phyloP scores from a whole-genome alignment of 495 filamentous ascomycete species.

The Jackrogersella multiformis region DNA sequence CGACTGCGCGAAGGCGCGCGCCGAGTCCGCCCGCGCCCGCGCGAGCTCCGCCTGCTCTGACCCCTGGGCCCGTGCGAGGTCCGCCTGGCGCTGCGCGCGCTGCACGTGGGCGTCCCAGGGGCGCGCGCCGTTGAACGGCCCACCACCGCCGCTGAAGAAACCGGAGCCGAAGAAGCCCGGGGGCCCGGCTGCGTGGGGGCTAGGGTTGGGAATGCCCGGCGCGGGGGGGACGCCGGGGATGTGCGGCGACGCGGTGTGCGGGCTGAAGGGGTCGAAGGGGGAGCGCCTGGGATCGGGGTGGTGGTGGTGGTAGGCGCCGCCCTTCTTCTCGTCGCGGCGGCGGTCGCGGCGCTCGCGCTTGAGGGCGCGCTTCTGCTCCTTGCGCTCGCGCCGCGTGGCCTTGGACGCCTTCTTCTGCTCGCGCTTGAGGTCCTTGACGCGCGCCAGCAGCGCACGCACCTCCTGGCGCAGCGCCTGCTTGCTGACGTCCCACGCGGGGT shows the following conservation, averaged over 20 bases:
- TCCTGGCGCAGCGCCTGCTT: slow-evolving; percentile 49
- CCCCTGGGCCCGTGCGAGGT: background rate
- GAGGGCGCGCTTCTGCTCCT: slow-evolving; percentile 39
- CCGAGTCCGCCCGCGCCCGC: background rate
- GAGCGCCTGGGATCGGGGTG: slow-evolving; percentile 39
- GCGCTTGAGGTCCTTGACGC: slow-evolving; percentile 54
- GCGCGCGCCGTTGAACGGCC: background rate
- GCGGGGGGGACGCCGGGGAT: background rate
- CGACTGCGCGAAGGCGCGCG: background rate
- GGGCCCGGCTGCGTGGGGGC: background rate
- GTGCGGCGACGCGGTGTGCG: too few relatives aligned
- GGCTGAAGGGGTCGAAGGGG: background rate
- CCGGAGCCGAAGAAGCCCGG: background rate
- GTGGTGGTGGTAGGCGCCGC: slow-evolving; percentile 38
- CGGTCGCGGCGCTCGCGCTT: slow-evolving; percentile 42
- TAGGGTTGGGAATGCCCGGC: background rate
- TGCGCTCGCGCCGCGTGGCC: slow-evolving; percentile 15
- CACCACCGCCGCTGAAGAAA: slow-evolving; percentile 12
- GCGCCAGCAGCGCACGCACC: slow-evolving; percentile 49
- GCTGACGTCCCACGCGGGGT: slow-evolving; percentile 32
- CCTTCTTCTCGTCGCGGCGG: slow-evolving; percentile 45
- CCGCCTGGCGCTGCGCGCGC: slow-evolving; percentile 4
- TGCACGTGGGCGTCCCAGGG: slow-evolving; percentile 19
- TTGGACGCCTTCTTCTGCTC: slow-evolving; percentile 45
- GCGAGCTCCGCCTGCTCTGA: background rate